A percentile compares a stretch with the other conserved stretches of the same genome.
Conservation (phyloP, 306 rosid genomes). For the Geum urbanum region DNA sequence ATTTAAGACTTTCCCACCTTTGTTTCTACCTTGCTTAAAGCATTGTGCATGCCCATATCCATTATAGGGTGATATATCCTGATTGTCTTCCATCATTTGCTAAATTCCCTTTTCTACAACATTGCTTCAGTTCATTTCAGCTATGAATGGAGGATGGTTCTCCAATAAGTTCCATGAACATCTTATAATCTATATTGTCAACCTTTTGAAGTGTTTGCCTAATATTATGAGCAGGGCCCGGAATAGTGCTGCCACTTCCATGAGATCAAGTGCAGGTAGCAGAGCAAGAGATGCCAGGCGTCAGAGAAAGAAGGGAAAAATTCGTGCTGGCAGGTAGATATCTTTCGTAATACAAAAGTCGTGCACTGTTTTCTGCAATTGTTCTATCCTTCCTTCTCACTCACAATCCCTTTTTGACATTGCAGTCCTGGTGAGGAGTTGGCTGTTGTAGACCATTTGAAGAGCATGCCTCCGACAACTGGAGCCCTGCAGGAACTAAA, state of each 20-base stretch:
- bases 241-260: constrained; percentile 59
- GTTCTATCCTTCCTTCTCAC: not conserved
- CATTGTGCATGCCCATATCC: not conserved
- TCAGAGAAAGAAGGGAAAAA: constrained; percentile 88
- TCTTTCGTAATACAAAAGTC: not conserved
- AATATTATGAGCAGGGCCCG: constrained; percentile 57
- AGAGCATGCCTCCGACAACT: constrained; percentile 68
- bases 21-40: not conserved
- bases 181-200: constrained; percentile 8
- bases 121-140: not conserved
- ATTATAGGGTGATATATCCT: not conserved
- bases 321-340: constrained; percentile 91
- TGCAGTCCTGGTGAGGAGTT: constrained; percentile 87
- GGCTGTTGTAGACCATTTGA: constrained; percentile 85
- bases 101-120: not conserved
- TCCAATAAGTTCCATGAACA: not conserved
- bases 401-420: constrained; percentile 22
- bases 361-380: not conserved
- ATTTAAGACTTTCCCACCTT: not conserved
- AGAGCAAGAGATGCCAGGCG: constrained; percentile 81
- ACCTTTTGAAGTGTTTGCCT: constrained; percentile 24
- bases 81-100: not conserved
- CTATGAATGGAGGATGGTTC: not conserved
- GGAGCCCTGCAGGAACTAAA: constrained; percentile 67
- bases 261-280: constrained; percentile 61